A percentile compares a stretch with the other conserved stretches of the same genome.
Evolutionary conservation across 2,329 filamentous ascomycete genomes (phyloP).

Genomic region (Penicillium freii): DNA sequence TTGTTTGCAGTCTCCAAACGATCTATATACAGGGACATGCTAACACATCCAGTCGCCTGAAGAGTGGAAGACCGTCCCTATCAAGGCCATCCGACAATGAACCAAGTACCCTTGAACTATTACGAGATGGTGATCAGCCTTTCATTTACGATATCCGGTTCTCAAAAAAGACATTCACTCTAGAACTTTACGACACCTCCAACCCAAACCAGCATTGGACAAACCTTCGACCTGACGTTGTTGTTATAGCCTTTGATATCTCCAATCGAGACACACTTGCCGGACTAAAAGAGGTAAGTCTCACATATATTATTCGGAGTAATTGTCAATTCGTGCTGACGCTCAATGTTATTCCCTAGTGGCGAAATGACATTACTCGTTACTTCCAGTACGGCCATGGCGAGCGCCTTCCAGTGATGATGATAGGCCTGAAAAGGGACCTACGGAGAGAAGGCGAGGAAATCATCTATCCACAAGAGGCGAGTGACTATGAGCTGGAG

Average conservation of each 20-base stretch:
- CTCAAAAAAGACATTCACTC: conserved; percentile 54
- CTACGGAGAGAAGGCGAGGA: conserved; percentile 48
- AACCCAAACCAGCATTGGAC: conserved; percentile 57
- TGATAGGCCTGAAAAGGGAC: conserved; percentile 60
- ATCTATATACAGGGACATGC: neutral
- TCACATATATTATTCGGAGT: neutral
- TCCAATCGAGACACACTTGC: conserved; percentile 51
- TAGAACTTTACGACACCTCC: conserved; percentile 58
- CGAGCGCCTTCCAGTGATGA: conserved; percentile 55
- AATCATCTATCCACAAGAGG: conserved; percentile 45
- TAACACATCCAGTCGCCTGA: conserved; percentile 18
- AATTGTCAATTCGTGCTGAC: neutral
- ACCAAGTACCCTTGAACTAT: conserved; percentile 39
- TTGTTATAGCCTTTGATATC: conserved; percentile 61
- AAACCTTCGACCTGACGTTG: conserved; percentile 52
- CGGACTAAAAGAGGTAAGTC: conserved; percentile 45
- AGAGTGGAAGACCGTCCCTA: conserved; percentile 16
- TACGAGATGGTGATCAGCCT: conserved; percentile 58
- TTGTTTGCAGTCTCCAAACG: neutral
- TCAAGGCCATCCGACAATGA: conserved; percentile 24
- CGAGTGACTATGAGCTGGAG: conserved; percentile 30
- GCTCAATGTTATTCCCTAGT: conserved; percentile 26
- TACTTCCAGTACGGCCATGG: conserved; percentile 51
- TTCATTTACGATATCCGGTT: conserved; percentile 59
- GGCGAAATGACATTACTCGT: conserved; percentile 43